Conservation (phyloP, 495 filamentous ascomycete species). For the Aspergillus bridgeri region DNA sequence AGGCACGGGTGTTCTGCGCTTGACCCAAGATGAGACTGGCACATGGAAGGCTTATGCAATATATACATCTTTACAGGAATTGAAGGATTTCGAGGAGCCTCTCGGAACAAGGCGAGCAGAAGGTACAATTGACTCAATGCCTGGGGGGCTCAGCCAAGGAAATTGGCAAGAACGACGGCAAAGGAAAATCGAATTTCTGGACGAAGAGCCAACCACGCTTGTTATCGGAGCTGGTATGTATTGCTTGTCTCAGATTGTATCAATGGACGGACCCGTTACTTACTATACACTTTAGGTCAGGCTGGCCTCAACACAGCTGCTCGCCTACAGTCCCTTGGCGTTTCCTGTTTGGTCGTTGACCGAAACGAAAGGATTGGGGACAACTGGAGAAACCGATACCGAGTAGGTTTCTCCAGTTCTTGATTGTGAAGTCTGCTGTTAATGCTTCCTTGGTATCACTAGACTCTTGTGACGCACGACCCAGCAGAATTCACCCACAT, state of each 20-base stretch:
- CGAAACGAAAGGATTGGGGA: conserved; percentile 64
- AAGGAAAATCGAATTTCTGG: conserved; percentile 52
- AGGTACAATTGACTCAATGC: conserved; percentile 58
- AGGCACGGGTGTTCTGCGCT: conserved; percentile 55
- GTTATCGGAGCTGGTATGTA: conserved; percentile 58
- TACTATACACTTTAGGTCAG: conserved; percentile 27
- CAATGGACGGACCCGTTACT: neutral
- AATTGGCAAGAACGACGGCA: conserved; percentile 66
- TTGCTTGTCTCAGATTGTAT: conserved; percentile 11
- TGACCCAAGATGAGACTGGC: conserved; percentile 45
- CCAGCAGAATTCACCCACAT: conserved; percentile 73
- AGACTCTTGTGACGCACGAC: conserved; percentile 61
- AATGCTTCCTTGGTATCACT: neutral
- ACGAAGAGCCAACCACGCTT: conserved; percentile 59
- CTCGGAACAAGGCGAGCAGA: conserved; percentile 40
- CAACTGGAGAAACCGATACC: conserved; percentile 69
- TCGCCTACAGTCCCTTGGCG: conserved; percentile 64
- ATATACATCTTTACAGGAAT: conserved; percentile 54
- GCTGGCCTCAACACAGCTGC: conserved; percentile 60
- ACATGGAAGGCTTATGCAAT: conserved; percentile 66
- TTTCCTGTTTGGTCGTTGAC: conserved; percentile 64
- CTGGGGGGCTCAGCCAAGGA: conserved; percentile 52
- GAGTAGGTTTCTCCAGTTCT: conserved; percentile 19
- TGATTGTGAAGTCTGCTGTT: neutral
- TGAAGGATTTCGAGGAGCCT: conserved; percentile 52